Conservation (phyloP, 2,329 filamentous ascomycete genomes). For the Aspergillus neoniger region DNA sequence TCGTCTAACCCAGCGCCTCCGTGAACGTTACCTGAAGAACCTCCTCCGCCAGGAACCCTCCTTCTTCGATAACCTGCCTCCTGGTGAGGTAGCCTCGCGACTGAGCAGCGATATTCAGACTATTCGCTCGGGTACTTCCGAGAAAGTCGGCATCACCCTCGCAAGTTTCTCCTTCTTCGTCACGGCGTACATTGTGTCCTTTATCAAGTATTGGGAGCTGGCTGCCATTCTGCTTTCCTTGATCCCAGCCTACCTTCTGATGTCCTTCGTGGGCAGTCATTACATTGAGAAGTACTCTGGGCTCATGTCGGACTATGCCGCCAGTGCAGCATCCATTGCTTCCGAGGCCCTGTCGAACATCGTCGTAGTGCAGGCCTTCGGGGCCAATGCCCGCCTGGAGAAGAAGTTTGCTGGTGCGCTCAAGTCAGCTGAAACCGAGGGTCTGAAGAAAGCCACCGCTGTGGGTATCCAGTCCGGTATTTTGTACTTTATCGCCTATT, state of each 20-base stretch:
- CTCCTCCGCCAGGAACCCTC: conserved; percentile 63
- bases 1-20: conserved; percentile 63
- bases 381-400: conserved; percentile 61
- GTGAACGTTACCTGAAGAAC: conserved; percentile 61
- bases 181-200: conserved; percentile 67
- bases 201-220: conserved; percentile 63
- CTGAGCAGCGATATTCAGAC: conserved; percentile 67
- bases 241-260: conserved; percentile 63
- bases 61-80: conserved; percentile 64
- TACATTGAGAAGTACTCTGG: conserved; percentile 55
- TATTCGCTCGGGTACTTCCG: conserved; percentile 67
- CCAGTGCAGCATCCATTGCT: conserved; percentile 62
- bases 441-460: conserved; percentile 60
- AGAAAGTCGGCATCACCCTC: conserved; percentile 69
- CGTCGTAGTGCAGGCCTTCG: conserved; percentile 64
- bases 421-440: conserved; percentile 52
- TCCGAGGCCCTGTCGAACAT: conserved; percentile 64
- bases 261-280: conserved; percentile 58
- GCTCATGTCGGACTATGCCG: conserved; percentile 56
- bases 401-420: conserved; percentile 59
- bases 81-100: conserved; percentile 64
- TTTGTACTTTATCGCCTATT: conserved; percentile 68
- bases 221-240: conserved; percentile 66
- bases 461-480: conserved; percentile 61
- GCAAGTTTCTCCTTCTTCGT: conserved; percentile 66